Base-by-base conservation (phyloP, 768 basidiomycete species). In the Phaeolepiota aurea region DNA sequence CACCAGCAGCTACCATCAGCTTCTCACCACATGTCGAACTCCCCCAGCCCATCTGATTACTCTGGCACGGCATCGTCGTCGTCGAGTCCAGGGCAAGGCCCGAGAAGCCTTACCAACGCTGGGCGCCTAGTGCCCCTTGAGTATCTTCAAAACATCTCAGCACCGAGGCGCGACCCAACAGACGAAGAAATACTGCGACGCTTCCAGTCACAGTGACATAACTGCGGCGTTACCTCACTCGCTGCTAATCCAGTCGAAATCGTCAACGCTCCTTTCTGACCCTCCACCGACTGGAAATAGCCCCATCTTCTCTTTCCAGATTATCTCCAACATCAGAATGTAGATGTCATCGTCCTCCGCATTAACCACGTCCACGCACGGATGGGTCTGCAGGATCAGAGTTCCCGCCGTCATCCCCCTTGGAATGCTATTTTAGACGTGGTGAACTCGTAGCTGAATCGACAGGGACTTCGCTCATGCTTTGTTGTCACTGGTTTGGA, bases 151-250 rank as follows among this genome's bases (percentile, higher is more conserved):
- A 70, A 59, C 40, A 62, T 73, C 14, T 58, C 72, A n/a, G 71
- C 65, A 20, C 71, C 74, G 13, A 61, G 70, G 52, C 72, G 82
- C 9, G 72, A 83, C 49, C 78, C 80, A 37, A 64, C 68, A 16
- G 82, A 83, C 50, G 80, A 82, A 48, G 75, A 77, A 43, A 61
- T 79, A 41, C 60, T 84, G 37, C 71, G 76, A 48, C 72, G 74
- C 18, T 77, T 84, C 51, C 63, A 68, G 30, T 63, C 61, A 4
- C 60, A 54, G 50, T 38, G 39, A 23, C 14, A 7, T 7, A 7
- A 28, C 25, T n/a, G 25, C 25, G 25, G 7, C 25, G n/a, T 7
- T 28, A n/a, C 7, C 25, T 28, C 25, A 28, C 7, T n/a, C 7
- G 25, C 25, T 28, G n/a, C 7, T n/a, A n/a, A n/a, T n/a, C 25